Conservation (phyloP, 176 grass and related monocot genomes). For the Eleusine coracana region DNA sequence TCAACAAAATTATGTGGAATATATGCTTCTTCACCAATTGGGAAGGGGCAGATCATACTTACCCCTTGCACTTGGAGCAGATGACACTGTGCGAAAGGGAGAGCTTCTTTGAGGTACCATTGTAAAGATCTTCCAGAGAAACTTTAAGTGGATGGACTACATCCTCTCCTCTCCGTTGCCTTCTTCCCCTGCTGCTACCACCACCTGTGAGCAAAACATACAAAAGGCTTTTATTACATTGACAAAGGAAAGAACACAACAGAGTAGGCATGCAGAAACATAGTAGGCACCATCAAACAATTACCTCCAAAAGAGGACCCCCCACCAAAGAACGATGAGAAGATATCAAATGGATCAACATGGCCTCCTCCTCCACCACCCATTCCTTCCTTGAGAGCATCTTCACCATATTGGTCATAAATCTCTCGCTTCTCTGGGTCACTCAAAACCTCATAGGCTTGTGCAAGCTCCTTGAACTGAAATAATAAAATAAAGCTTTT, state of each 20-base stretch:
- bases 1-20: not conserved
- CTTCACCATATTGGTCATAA: conserved; percentile 95
- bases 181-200: conserved; percentile 88
- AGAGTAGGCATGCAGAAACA: conserved; percentile 14
- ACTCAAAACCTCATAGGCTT: conserved; percentile 95
- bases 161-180: conserved; percentile 97
- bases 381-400: conserved; percentile 99
- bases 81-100: conserved; percentile 90
- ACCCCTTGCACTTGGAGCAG: conserved; percentile 96
- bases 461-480: conserved; percentile 99
- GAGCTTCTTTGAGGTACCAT: conserved; percentile 92
- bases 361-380: conserved; percentile 69
- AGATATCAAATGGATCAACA: conserved; percentile 93
- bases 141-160: conserved; percentile 95
- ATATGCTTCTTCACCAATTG: not conserved
- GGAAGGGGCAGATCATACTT: conserved; percentile 8
- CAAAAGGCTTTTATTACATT: not conserved
- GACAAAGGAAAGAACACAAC: not conserved
- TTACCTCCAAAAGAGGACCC: conserved; percentile 76
- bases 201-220: conserved; percentile 53
- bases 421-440: conserved; percentile 99
- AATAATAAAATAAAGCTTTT: conserved; percentile 25
- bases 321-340: conserved; percentile 91
- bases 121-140: conserved; percentile 95
- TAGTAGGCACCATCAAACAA: not conserved